phyloP scores from a whole-genome alignment of 805 yeast genomes.

The Scheffersomyces stipitis region DNA sequence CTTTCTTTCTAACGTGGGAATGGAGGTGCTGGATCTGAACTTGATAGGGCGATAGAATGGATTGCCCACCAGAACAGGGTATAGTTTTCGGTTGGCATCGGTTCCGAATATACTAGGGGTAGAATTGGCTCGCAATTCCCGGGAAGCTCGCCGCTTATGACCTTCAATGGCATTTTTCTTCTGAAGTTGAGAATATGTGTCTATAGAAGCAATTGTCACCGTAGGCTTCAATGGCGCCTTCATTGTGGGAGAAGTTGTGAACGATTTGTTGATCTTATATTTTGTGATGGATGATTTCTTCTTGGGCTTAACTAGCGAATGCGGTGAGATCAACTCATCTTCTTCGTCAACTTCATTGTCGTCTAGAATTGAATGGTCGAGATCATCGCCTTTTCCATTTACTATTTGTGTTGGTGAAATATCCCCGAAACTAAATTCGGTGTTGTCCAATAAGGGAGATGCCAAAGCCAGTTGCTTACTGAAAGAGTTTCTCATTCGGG shows the following conservation, averaged over 20 bases:
- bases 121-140: too few species aligned
- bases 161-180: background rate
- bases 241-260: slow-evolving; percentile 4
- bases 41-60: background rate
- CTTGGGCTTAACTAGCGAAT: background rate
- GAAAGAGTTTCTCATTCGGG: slow-evolving; percentile 5
- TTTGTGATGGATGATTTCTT: background rate
- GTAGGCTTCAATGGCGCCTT: slow-evolving; percentile 24
- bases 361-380: background rate
- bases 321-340: background rate
- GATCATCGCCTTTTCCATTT: background rate
- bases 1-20: background rate
- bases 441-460: slow-evolving; percentile 22
- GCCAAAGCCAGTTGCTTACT: slow-evolving; percentile 17
- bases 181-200: slow-evolving; percentile 12
- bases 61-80: background rate
- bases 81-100: too few species aligned
- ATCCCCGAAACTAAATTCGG: background rate
- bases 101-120: too few species aligned
- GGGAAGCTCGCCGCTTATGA: too few species aligned
- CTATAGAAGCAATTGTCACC: slow-evolving; percentile 22
- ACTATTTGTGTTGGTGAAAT: background rate
- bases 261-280: slow-evolving; percentile 3
- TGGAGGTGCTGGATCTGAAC: background rate
- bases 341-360: background rate